These are phyloP conservation scores for Fraxinus cuspidata DNA, from an alignment of 257 asterid species.

Conservation along the genomic window DNA sequence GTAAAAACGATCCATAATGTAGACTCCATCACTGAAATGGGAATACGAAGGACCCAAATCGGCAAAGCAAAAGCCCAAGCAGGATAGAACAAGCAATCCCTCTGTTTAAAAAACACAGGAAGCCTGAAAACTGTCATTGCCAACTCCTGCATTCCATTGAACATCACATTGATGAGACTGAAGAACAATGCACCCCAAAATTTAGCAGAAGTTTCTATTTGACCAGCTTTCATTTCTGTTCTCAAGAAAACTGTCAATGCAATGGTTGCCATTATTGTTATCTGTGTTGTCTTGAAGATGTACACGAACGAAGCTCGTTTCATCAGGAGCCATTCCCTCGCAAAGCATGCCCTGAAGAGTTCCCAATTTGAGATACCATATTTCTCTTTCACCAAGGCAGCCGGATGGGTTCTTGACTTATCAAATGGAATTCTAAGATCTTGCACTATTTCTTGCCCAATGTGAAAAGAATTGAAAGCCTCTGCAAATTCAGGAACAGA, in stretches of 20 bases:
- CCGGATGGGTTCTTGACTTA: constrained; percentile 25
- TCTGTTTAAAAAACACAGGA: constrained; percentile 80
- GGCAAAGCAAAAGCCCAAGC: constrained; percentile 96
- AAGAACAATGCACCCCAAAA: constrained; percentile 12
- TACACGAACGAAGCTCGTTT: background rate
- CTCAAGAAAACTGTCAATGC: constrained; percentile 10
- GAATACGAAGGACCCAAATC: constrained; percentile 70
- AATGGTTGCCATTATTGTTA: constrained; percentile 6
- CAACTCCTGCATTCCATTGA: constrained; percentile 4
- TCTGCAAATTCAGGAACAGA: constrained; percentile 21
- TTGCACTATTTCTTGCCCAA: constrained; percentile 22
- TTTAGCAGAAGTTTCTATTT: constrained; percentile 12
- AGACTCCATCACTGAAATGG: constrained; percentile 66
- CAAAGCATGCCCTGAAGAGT: constrained; percentile 2
- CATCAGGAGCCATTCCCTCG: constrained; percentile 5
- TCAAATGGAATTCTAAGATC: constrained; percentile 30
- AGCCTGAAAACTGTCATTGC: constrained; percentile 55
- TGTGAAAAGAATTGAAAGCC: constrained; percentile 18
- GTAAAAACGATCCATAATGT: constrained; percentile 51
- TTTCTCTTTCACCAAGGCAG: constrained; percentile 6
- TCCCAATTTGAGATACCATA: constrained; percentile 10
- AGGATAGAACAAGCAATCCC: constrained; percentile 69
- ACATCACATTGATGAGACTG: constrained; percentile 7
- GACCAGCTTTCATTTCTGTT: background rate
- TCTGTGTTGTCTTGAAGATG: constrained; percentile 6